Base-by-base conservation (phyloP, 805 yeast genomes). In the Wickerhamomyces chambardii region DNA sequence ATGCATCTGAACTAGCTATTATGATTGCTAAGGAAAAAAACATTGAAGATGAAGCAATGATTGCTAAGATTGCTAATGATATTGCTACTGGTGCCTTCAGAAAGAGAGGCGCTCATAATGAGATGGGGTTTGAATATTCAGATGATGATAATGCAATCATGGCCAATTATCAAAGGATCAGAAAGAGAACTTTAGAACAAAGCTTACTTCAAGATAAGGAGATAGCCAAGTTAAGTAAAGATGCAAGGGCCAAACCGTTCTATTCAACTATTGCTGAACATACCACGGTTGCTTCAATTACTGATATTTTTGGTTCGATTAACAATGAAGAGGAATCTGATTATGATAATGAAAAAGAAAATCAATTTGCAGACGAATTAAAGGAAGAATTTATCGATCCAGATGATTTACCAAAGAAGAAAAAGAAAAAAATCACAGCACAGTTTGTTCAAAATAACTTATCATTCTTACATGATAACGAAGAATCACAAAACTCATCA, bases 111-210 rank as follows among this genome's bases (percentile, higher is more conserved):
- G 63, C 68, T 21, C 66, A 63, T 4, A 72, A 66, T 30, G 70
- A 73, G 4, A 64, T 69, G 34, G 81, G 73, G 36, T 58, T 80
- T 15, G 89, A 81, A 44, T 57, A 81, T 30, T 78, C 84, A 51
- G 87, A 79, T 41, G 90, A 79, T 43, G 92, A 81, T 39, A 87
- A 81, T 48, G 81, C 73, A 35, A 54, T 64, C 36, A 73, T 69
- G 8, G 68, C 68, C 45, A 56, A 69, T 44, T 51, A 53, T 25
- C 69, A 66, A 40, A 59, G 61, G 38, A 41, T 66, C 31, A 52
- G 57, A 30, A 42, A 56, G 33, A 60, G 62, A 44, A 50, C 63
- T 36, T 76, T 78, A 54, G 64, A 66, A 45, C 60, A 66, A 47
- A 60, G 73, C 46, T 53, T 75, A 42, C 42, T 68, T 46, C 68